These are phyloP conservation scores for Hypoxylon sp. DNA, from an alignment of 2,329 filamentous ascomycete genomes.

Conservation along the genomic window DNA sequence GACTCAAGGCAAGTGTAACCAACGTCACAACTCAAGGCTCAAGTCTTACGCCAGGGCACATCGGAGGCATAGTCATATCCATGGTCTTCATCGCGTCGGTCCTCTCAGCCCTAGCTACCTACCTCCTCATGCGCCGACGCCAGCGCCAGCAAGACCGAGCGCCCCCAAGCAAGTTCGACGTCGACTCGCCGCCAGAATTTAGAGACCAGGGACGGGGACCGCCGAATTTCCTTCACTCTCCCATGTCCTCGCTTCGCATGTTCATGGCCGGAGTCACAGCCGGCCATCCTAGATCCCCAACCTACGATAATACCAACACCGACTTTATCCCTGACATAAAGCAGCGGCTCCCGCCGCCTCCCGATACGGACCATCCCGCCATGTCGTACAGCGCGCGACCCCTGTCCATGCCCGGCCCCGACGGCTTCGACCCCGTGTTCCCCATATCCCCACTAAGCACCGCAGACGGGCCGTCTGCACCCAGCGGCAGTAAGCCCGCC, in stretches of 20 bases:
- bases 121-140: conserved; percentile 32
- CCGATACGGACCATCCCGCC: conserved; percentile 19
- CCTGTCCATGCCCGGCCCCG: conserved; percentile 26
- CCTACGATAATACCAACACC: not conserved
- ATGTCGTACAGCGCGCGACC: conserved; percentile 30
- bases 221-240: not conserved
- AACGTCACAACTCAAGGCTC: conserved; percentile 13
- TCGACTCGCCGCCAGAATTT: conserved; percentile 12
- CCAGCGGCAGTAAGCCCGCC: not conserved
- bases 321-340: conserved; percentile 26
- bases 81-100: conserved; percentile 27
- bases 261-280: conserved; percentile 1
- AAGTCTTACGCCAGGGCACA: conserved; percentile 26
- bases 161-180: conserved; percentile 1
- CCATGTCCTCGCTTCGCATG: conserved; percentile 9
- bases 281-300: not conserved
- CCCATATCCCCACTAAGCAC: conserved; percentile 29
- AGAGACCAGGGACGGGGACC: conserved; percentile 1
- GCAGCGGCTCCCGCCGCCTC: conserved; percentile 10
- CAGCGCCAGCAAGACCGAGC: conserved; percentile 9
- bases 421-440: conserved; percentile 15
- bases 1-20: conserved; percentile 11
- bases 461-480: conserved; percentile 1
- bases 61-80: conserved; percentile 30
- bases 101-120: conserved; percentile 29